Conservation (phyloP, 352 stramenopile species). For the Globisporangium parvum region DNA sequence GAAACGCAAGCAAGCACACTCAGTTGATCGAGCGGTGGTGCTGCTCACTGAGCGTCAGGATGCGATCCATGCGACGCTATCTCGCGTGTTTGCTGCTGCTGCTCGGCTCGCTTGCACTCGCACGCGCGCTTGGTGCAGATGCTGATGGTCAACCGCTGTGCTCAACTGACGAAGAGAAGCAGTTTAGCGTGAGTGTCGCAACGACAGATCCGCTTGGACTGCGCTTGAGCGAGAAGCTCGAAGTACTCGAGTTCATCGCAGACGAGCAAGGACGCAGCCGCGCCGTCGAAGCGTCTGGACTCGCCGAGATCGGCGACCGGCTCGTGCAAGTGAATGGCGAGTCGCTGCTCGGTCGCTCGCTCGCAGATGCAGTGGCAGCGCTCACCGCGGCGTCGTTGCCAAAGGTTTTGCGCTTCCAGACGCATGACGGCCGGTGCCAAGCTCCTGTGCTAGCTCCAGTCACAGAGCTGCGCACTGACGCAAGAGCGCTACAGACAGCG, state of each 20-base stretch:
- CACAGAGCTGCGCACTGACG: not conserved
- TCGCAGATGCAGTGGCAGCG: constrained; percentile 33
- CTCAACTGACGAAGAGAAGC: constrained; percentile 23
- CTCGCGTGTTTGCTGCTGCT: not conserved
- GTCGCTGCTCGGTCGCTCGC: constrained; percentile 23
- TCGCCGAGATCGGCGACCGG: constrained; percentile 64
- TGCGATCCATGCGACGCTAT: not conserved
- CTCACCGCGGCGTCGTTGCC: constrained; percentile 34
- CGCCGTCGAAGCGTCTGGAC: constrained; percentile 49
- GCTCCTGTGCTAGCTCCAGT: not conserved
- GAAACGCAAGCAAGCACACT: too few relatives aligned
- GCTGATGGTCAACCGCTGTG: not conserved
- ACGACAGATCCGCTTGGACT: constrained; percentile 43
- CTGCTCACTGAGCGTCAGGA: not conserved
- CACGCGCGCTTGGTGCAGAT: not conserved
- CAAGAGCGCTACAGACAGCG: too few relatives aligned
- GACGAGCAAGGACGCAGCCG: constrained; percentile 47
- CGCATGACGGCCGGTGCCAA: constrained; percentile 39
- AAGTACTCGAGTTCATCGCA: constrained; percentile 58
- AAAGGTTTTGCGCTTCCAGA: constrained; percentile 53
- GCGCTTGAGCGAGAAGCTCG: constrained; percentile 51
- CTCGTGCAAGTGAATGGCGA: constrained; percentile 55
- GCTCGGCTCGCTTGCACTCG: not conserved
- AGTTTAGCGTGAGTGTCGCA: constrained; percentile 40
- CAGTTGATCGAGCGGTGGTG: too few relatives aligned